phyloP scores from a whole-genome alignment of 176 grass and related monocot species.

The Juncus inflexus region DNA sequence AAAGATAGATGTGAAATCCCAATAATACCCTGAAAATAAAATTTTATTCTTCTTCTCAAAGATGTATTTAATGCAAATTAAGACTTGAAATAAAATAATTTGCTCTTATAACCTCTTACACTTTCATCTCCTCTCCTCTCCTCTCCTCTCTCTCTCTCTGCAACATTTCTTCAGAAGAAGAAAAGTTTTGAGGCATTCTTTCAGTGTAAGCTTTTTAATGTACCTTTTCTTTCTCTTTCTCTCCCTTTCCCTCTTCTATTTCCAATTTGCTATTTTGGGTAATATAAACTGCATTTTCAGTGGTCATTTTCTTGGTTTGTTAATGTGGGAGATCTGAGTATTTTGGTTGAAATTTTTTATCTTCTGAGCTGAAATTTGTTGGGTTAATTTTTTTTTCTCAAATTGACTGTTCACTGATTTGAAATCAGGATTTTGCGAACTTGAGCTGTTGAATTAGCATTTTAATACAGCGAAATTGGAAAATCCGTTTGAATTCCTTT shows the following conservation, averaged over 20 bases:
- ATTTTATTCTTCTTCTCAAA: conserved; percentile 4
- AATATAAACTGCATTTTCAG: not conserved
- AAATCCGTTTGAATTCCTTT: conserved; percentile 1
- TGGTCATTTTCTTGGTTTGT: conserved; percentile 3
- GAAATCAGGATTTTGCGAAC: conserved; percentile 4
- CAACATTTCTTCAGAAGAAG: conserved; percentile 13
- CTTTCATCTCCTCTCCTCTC: not conserved
- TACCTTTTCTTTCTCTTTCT: conserved; percentile 18
- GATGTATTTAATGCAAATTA: conserved; percentile 23
- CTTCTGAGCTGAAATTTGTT: conserved; percentile 9
- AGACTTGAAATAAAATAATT: conserved; percentile 25
- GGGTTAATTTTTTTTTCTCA: conserved; percentile 3
- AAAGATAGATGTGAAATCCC: too few relatives aligned
- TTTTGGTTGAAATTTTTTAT: conserved; percentile 3
- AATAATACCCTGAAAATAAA: too few relatives aligned
- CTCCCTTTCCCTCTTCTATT: conserved; percentile 7
- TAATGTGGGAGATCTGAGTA: conserved; percentile 17
- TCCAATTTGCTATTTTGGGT: not conserved
- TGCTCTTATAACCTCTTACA: conserved; percentile 16
- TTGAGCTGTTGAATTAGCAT: not conserved
- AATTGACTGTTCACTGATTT: conserved; percentile 7
- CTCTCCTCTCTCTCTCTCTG: conserved; percentile 15
- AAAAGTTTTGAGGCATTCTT: conserved; percentile 36
- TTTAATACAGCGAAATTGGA: conserved; percentile 1
- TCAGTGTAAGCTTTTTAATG: conserved; percentile 35